phyloP scores from a whole-genome alignment of 345 rosid genomes.

The Hypericum perforatum region DNA sequence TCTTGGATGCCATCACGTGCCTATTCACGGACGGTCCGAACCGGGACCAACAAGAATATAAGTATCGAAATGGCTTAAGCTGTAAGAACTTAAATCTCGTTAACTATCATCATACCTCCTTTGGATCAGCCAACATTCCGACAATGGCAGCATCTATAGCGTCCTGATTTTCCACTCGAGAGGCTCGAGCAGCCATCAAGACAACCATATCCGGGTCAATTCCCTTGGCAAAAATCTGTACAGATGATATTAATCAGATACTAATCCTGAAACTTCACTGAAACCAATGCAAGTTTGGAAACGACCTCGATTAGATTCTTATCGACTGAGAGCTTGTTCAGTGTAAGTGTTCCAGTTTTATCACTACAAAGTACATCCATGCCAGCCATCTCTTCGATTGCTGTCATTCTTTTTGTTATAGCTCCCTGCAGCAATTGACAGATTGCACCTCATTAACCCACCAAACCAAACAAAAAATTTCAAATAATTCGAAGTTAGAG shows the following conservation, averaged over 20 bases:
- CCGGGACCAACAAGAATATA: background rate
- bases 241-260: background rate
- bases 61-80: background rate
- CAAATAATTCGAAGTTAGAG: slow-evolving; percentile 1
- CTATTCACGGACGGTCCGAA: slow-evolving; percentile 18
- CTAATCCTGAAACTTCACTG: background rate
- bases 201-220: slow-evolving; percentile 36
- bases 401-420: slow-evolving; percentile 68
- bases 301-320: slow-evolving; percentile 53
- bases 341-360: slow-evolving; percentile 59
- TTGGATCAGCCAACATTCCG: slow-evolving; percentile 60
- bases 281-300: background rate
- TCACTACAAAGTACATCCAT: slow-evolving; percentile 69
- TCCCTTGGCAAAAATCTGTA: slow-evolving; percentile 42
- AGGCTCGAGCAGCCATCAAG: slow-evolving; percentile 60
- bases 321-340: slow-evolving; percentile 53
- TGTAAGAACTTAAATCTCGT: background rate
- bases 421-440: slow-evolving; percentile 36
- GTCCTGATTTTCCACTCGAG: slow-evolving; percentile 56
- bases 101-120: slow-evolving; percentile 31
- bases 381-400: slow-evolving; percentile 72
- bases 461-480: background rate
- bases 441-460: background rate
- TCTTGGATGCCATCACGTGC: slow-evolving; percentile 52
- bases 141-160: slow-evolving; percentile 58